Evolutionary conservation across 2,329 filamentous ascomycete species (phyloP).

Genomic region (Alternaria alternata): DNA sequence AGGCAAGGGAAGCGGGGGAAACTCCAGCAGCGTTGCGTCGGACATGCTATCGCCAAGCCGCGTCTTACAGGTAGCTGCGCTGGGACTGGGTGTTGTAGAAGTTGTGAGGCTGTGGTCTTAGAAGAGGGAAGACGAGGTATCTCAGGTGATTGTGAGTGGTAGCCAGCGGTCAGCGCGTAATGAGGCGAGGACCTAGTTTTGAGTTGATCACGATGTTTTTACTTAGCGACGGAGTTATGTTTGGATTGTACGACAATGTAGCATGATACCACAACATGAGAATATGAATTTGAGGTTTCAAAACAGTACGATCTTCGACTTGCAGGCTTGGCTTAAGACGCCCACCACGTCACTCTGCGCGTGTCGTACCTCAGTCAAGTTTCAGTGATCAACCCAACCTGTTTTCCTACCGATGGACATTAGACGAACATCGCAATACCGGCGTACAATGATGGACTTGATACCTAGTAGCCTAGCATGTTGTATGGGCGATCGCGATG

Average conservation of each 20-base stretch:
- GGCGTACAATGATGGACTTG: not conserved
- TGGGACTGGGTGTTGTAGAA: slow-evolving; percentile 39
- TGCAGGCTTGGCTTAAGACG: not conserved
- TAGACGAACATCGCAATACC: not conserved
- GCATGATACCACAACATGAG: not conserved
- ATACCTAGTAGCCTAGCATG: not conserved
- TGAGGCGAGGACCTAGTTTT: not conserved
- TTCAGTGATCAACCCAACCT: not conserved
- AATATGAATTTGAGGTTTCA: not conserved
- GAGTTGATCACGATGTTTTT: not conserved
- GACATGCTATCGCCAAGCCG: slow-evolving; percentile 29
- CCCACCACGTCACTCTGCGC: slow-evolving; percentile 1
- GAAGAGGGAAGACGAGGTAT: not conserved
- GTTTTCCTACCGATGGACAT: not conserved
- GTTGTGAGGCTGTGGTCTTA: slow-evolving; percentile 33
- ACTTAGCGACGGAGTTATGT: not conserved
- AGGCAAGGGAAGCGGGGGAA: slow-evolving; percentile 14
- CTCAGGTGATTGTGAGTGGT: not conserved
- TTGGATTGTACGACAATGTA: not conserved
- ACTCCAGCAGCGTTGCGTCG: slow-evolving; percentile 30
- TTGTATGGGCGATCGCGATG: not conserved
- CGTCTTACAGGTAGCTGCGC: slow-evolving; percentile 33
- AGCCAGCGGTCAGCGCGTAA: not conserved
- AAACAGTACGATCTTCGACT: not conserved
- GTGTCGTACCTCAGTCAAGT: not conserved